Evolutionary conservation across 2,329 filamentous ascomycete species (phyloP).

Genomic region (Aspergillaceae sp.): DNA sequence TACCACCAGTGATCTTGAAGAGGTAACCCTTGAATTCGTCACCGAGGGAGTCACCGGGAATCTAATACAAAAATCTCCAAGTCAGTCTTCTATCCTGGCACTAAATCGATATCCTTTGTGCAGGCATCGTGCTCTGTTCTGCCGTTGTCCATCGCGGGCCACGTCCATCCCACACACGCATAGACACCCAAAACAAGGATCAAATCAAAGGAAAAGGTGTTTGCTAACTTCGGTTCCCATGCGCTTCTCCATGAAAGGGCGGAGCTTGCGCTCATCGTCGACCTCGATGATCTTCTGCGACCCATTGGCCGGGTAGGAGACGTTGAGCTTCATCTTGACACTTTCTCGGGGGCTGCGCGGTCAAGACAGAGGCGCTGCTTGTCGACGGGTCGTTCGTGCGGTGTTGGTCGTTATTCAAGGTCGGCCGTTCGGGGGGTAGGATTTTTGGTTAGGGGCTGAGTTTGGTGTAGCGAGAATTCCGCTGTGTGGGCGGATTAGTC

Average conservation of each 20-base stretch:
- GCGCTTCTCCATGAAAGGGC: slow-evolving; percentile 97
- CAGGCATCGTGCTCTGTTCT: no score
- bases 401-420: slow-evolving; percentile 17
- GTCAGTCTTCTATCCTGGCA: slow-evolving; percentile 20
- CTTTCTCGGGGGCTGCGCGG: slow-evolving; percentile 31
- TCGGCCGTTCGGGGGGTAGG: slow-evolving; percentile 22
- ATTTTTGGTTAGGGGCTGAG: slow-evolving; percentile 25
- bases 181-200: no score
- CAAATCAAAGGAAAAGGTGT: slow-evolving; percentile 6
- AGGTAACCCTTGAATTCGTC: slow-evolving; percentile 99
- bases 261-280: slow-evolving; percentile 98
- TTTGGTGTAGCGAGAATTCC: slow-evolving; percentile 32
- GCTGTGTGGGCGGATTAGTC: slow-evolving; percentile 32
- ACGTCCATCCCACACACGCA: no score
- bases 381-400: slow-evolving; percentile 28
- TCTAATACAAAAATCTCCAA: slow-evolving; percentile 43
- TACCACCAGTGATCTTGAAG: slow-evolving; percentile 98
- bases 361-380: slow-evolving; percentile 40
- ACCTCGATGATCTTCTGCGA: slow-evolving; percentile 98
- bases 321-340: slow-evolving; percentile 68
- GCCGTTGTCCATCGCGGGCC: no score
- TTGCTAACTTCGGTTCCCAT: slow-evolving; percentile 51
- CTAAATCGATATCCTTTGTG: no score
- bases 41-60: slow-evolving; percentile 86
- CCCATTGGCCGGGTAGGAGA: slow-evolving; percentile 95